These are phyloP conservation scores for Podaxis sp. DNA, from an alignment of 768 basidiomycete genomes.

Conservation along the genomic window DNA sequence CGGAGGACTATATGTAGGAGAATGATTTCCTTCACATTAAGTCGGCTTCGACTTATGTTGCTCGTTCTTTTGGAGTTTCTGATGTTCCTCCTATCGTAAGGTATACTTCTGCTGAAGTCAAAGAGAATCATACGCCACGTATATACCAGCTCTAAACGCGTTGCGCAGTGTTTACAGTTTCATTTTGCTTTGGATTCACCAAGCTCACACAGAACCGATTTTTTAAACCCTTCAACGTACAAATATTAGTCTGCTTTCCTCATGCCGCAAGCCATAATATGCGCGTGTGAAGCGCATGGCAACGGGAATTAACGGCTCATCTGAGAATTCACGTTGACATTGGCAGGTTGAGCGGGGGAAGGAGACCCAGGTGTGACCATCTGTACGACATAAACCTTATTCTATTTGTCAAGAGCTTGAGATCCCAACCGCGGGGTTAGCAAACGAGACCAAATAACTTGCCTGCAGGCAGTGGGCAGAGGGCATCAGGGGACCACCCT, in stretches of 20 bases:
- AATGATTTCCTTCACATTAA: neutral
- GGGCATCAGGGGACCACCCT: neutral
- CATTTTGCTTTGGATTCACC: too few relatives aligned
- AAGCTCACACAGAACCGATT: neutral
- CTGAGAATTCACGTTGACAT: neutral
- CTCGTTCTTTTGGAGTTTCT: neutral
- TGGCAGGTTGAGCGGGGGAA: slow-evolving; percentile 11
- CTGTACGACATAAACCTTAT: slow-evolving; percentile 6
- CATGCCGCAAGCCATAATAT: neutral
- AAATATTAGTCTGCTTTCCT: neutral
- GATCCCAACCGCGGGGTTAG: neutral
- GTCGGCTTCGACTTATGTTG: neutral
- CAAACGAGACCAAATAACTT: slow-evolving; percentile 2
- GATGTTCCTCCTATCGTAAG: neutral
- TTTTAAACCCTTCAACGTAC: neutral
- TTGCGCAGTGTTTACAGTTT: too few relatives aligned
- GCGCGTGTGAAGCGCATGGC: neutral
- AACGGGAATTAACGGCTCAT: neutral
- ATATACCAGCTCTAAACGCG: too few relatives aligned
- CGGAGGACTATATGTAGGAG: neutral
- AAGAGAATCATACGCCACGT: too few relatives aligned
- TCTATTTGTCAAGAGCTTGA: slow-evolving; percentile 1
- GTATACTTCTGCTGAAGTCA: too few relatives aligned
- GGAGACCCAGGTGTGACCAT: neutral
- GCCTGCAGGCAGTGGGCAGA: slow-evolving; percentile 9